phyloP scores from a whole-genome alignment of 1,284 basidiomycete species.

The Gomphus sp. region DNA sequence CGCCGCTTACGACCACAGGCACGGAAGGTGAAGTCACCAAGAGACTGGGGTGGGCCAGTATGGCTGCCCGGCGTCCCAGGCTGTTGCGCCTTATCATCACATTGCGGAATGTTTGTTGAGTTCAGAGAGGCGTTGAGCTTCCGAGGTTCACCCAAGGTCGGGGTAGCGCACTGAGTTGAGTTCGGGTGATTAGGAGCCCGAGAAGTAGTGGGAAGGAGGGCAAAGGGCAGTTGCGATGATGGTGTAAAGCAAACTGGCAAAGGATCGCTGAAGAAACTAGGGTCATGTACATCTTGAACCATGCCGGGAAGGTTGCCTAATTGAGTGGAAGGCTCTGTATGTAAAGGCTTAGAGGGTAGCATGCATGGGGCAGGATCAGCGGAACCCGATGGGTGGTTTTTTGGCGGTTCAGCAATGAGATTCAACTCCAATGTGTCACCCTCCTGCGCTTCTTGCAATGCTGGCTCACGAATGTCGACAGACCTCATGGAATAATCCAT shows the following conservation, averaged over 20 bases:
- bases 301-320: neutral
- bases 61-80: too few relatives aligned
- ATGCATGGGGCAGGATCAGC: neutral
- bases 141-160: slow-evolving; percentile 2
- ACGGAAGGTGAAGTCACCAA: too few relatives aligned
- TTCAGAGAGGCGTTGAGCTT: neutral
- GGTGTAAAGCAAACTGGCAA: neutral
- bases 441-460: too few relatives aligned
- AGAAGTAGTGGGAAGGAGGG: neutral
- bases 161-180: neutral
- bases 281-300: too few relatives aligned
- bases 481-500: neutral
- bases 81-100: neutral
- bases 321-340: neutral
- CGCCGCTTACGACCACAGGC: neutral
- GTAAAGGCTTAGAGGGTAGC: neutral
- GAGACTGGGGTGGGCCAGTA: too few relatives aligned
- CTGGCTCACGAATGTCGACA: too few relatives aligned
- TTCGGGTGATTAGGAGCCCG: neutral
- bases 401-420: too few relatives aligned
- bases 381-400: too few relatives aligned
- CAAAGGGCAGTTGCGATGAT: neutral
- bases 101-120: neutral
- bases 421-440: too few relatives aligned
- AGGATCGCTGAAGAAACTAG: neutral